These are phyloP conservation scores for Zarea fungicola DNA, from an alignment of 2,329 filamentous ascomycete genomes.

Conservation along the genomic window DNA sequence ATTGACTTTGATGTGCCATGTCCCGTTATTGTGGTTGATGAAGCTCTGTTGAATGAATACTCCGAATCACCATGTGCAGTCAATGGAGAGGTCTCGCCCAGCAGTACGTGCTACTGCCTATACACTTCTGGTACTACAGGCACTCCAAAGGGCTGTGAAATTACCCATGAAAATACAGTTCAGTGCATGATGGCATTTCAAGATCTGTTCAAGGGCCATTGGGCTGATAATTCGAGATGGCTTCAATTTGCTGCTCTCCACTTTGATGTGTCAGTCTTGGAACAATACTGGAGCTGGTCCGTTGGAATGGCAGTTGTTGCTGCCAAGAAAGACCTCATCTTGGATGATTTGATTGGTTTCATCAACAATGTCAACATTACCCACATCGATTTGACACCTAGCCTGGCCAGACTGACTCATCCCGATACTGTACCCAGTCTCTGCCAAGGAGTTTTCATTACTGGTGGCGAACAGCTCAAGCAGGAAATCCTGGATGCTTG, in stretches of 20 bases:
- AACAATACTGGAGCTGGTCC: slow-evolving; percentile 95
- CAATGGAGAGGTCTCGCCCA: slow-evolving; percentile 23
- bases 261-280: slow-evolving; percentile 88
- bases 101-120: slow-evolving; percentile 71
- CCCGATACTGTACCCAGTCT: slow-evolving; percentile 77
- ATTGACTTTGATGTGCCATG: slow-evolving; percentile 30
- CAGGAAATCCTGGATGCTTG: slow-evolving; percentile 85
- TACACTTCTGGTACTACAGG: slow-evolving; percentile 88
- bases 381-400: slow-evolving; percentile 88
- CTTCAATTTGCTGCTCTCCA: slow-evolving; percentile 92
- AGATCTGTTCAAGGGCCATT: slow-evolving; percentile 68
- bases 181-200: slow-evolving; percentile 88
- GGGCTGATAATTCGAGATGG: slow-evolving; percentile 71
- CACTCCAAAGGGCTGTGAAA: slow-evolving; percentile 79
- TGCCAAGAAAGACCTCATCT: slow-evolving; percentile 75
- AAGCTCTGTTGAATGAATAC: slow-evolving; percentile 23
- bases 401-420: slow-evolving; percentile 70
- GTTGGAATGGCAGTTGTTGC: slow-evolving; percentile 81
- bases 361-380: slow-evolving; percentile 73
- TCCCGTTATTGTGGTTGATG: slow-evolving; percentile 29
- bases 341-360: slow-evolving; percentile 72
- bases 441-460: slow-evolving; percentile 83
- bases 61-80: slow-evolving; percentile 16
- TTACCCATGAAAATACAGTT: slow-evolving; percentile 83
- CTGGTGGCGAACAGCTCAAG: slow-evolving; percentile 80